Evolutionary conservation across 2,329 filamentous ascomycete species (phyloP), one percentile per base, ranked within the genome.

Genomic region (Diaporthe australafricana): DNA sequence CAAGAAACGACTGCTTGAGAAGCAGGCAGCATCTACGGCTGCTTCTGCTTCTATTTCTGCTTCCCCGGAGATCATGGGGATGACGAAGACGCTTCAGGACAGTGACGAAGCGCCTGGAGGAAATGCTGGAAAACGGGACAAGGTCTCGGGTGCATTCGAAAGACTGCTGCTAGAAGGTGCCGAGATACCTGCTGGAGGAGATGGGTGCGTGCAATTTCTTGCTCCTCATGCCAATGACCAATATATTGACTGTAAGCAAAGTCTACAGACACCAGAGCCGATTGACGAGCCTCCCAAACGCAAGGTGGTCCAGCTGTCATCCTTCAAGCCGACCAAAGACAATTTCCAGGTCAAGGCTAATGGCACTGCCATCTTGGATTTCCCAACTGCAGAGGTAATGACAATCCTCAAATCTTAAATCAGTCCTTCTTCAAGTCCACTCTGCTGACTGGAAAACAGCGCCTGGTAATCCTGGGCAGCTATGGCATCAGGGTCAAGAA

Each of bases 391-490:
- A 68, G 88, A 90, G 81, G 88, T 88, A 80, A 68, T 77, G 62
- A 22, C 48, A 25, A 12, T 20, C 35, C 38, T 22, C 9, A 14
- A 40, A 11, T n/a, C 38, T 22, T 11, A 14, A 40, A 11, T n/a
- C n/a, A 6, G 14, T 16, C 50, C 16, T 27, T 22, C 20, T 16
- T 25, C 1, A 2, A 2, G 2, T 22, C 0, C n/a, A 11, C n/a
- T 20, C 27, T 53, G 56, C 75, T 78, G 50, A 79, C 55, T 20
- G 72, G 17, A 3, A n/a, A 9, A 1, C 65, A 92, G 89, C 87
- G 90, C 20, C 83, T 93, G 50, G 83, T 91, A 5, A 81, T 92
- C 11, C 82, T 94, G 14, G 94, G 94, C 1, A 91, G 89, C 76
- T 96, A 91, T 79, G 89, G 90, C 20, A 79, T 96, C 38, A 84